Base-by-base conservation (phyloP, 495 filamentous ascomycete genomes). In the Lepraria neglecta region DNA sequence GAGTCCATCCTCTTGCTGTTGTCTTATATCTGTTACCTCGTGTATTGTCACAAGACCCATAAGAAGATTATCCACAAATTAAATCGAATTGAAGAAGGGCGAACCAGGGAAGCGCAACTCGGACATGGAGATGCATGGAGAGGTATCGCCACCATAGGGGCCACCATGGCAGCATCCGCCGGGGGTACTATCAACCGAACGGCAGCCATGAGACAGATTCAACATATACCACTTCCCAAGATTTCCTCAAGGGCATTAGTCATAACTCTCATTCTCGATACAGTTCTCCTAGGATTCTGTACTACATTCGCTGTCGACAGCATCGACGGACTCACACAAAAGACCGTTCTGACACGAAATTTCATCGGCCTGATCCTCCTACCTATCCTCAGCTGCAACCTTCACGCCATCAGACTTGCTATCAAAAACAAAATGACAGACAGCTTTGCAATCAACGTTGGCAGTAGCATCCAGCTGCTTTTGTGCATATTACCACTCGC, bases 281-380 rank as follows among this genome's bases (percentile, higher is more conserved):
- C 45, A 2, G 27, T 50, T 9, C 44, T 51, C 15, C 21, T 63
- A 12, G 60, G 53, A 21, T 58, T 63, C 24, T 40, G 40, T 21
- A 38, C 53, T 15, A 51, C 42, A 6, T 63, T 63, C 19, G 54
- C 54, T 3, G 53, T 58, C 11, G 45, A 63, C 17, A 63, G 60
- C 40, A 63, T 63, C 14, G 60, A 63, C 19, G 43, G 47, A 10
- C 54, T 63, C 30, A 58, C 42, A 38, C 54, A 58, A 24, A 40
- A 42, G 21, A 57, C 53, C 15, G 15, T 40, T 53, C 9, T 63
- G 2, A 48, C 40, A 17, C 53, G 50, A 19, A 51, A 40, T 6
- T 63, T 58, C 27, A 21, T 63, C 30, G 42, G 60, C 7, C 60
- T 63, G 7, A 30, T 63, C 43, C 53, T 63, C 24, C 35, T 58